A percentile compares a stretch with the other conserved stretches of the same genome.
These are phyloP conservation scores for Saccharomycopsis sp. DNA, from an alignment of 805 yeast genomes.

Conservation along the genomic window DNA sequence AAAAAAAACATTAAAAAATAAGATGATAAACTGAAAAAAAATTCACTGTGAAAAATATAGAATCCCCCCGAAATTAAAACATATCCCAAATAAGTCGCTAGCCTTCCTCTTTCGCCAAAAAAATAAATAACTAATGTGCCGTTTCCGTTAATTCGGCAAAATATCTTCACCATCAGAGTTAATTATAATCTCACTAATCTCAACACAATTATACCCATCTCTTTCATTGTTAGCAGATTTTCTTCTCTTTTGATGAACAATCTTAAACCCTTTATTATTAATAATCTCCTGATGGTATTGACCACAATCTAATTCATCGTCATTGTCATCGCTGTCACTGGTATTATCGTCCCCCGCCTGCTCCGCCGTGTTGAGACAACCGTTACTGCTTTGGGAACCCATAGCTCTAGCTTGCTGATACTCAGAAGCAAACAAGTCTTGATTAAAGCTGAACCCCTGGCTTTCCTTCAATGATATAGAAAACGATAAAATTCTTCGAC, in stretches of 20 bases:
- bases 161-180: slow-evolving; percentile 1
- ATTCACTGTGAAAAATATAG: no score
- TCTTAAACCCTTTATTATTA: slow-evolving; percentile 1
- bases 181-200: slow-evolving; percentile 19
- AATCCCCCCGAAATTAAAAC: no score
- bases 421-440: slow-evolving; percentile 66
- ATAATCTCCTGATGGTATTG: neutral
- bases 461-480: slow-evolving; percentile 49
- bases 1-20: no score
- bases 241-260: slow-evolving; percentile 11
- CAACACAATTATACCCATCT: slow-evolving; percentile 16
- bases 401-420: slow-evolving; percentile 42
- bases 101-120: no score
- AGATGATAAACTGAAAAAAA: no score
- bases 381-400: neutral
- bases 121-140: neutral
- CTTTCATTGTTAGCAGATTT: slow-evolving; percentile 8
- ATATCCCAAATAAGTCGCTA: no score
- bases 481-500: slow-evolving; percentile 28
- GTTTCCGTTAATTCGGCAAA: neutral
- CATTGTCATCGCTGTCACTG: slow-evolving; percentile 4
- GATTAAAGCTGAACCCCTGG: slow-evolving; percentile 74
- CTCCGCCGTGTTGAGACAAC: neutral
- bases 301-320: neutral
- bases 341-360: neutral